Evolutionary conservation across 371 early-diverging fungal genomes (phyloP).

Genomic region (Batrachochytrium dendrobatidis): DNA sequence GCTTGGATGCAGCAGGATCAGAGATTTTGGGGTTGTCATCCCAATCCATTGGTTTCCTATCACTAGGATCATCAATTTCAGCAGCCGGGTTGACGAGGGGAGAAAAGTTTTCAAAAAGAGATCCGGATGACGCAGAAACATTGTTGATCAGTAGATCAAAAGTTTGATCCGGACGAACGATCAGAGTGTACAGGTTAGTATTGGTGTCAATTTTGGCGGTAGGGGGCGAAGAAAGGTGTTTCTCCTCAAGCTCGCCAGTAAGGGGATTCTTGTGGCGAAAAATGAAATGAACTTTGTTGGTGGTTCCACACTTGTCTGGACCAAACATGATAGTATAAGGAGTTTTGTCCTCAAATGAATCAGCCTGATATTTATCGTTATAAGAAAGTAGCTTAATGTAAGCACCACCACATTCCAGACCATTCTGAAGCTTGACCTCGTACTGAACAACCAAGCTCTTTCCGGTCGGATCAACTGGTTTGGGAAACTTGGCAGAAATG

Average conservation of each 20-base stretch:
- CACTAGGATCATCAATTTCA: slow-evolving; percentile 77
- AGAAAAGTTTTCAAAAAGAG: slow-evolving; percentile 78
- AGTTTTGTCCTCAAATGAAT: slow-evolving; percentile 76
- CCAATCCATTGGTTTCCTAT: slow-evolving; percentile 91
- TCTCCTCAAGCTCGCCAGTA: slow-evolving; percentile 57
- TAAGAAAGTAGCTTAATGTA: slow-evolving; percentile 81
- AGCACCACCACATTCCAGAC: slow-evolving; percentile 94
- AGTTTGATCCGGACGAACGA: slow-evolving; percentile 80
- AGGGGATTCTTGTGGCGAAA: slow-evolving; percentile 81
- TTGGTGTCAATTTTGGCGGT: slow-evolving; percentile 56
- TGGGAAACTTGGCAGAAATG: slow-evolving; percentile 48
- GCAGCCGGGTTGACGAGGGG: slow-evolving; percentile 86
- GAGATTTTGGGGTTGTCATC: slow-evolving; percentile 72
- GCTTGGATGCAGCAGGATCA: slow-evolving; percentile 82
- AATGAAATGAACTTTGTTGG: slow-evolving; percentile 91
- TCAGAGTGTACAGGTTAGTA: slow-evolving; percentile 85
- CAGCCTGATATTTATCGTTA: slow-evolving; percentile 57
- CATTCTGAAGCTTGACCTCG: slow-evolving; percentile 91
- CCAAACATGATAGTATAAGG: slow-evolving; percentile 84
- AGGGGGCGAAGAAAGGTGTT: slow-evolving; percentile 67
- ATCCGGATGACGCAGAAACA: slow-evolving; percentile 58
- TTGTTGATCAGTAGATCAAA: slow-evolving; percentile 80
- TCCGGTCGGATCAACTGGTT: slow-evolving; percentile 45
- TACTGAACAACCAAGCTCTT: slow-evolving; percentile 76
- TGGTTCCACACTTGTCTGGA: slow-evolving; percentile 91